Percentiles rank a stretch among this genome's conserved stretches.
Conservation (phyloP, 2,329 filamentous ascomycete species). For the Cryphonectria naterciae region DNA sequence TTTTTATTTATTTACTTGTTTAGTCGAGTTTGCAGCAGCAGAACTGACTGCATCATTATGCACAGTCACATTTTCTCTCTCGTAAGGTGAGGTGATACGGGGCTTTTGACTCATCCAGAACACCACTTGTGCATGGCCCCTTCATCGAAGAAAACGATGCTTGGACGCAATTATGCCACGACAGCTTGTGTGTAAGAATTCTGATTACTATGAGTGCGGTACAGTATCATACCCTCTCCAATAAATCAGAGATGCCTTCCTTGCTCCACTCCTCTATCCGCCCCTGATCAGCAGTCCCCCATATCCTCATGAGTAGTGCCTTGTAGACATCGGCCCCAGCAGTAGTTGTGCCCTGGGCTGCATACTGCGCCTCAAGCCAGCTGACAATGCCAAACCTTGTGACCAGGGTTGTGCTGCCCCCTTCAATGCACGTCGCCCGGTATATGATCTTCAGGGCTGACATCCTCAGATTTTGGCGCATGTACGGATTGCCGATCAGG, state of each 20-base stretch:
- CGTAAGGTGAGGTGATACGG: too few relatives aligned
- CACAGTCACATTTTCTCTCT: too few relatives aligned
- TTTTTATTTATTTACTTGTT: too few relatives aligned
- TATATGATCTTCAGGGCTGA: slow-evolving; percentile 67
- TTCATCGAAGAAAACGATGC: neutral
- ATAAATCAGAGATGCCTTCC: slow-evolving; percentile 41
- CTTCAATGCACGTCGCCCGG: slow-evolving; percentile 67
- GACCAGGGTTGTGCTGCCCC: slow-evolving; percentile 78
- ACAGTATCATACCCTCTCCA: slow-evolving; percentile 13
- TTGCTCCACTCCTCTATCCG: slow-evolving; percentile 70
- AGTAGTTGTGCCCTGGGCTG: slow-evolving; percentile 38
- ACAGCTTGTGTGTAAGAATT: neutral
- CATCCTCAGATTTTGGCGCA: slow-evolving; percentile 61
- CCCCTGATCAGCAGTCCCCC: slow-evolving; percentile 69
- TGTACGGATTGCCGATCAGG: slow-evolving; percentile 68
- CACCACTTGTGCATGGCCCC: neutral
- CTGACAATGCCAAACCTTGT: slow-evolving; percentile 75
- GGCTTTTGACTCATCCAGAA: neutral
- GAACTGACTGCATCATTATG: too few relatives aligned
- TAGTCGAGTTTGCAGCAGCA: too few relatives aligned
- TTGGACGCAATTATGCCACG: neutral
- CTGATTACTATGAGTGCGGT: neutral
- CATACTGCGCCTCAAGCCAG: slow-evolving; percentile 71
- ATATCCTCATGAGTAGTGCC: slow-evolving; percentile 60
- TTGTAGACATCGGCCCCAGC: slow-evolving; percentile 56